Percentiles rank a stretch among this genome's conserved stretches.
Evolutionary conservation across 1,284 basidiomycete species (phyloP).

Genomic region (Thecaphora frezii): DNA sequence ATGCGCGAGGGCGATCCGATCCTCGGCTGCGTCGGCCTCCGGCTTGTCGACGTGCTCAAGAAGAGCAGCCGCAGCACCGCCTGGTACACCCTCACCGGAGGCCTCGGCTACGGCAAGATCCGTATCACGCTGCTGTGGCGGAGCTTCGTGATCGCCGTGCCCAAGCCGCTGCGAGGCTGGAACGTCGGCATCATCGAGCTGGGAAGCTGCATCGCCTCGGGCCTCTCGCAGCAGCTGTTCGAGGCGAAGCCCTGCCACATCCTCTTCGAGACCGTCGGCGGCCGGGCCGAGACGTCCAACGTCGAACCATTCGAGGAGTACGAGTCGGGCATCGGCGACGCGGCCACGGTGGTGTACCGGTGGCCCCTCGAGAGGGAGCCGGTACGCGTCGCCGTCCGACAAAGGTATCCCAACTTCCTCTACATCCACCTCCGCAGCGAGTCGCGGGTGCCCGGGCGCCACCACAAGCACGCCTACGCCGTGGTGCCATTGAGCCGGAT

Average conservation of each 20-base stretch:
- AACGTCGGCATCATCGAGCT: constrained; percentile 49
- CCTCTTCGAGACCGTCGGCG: constrained; percentile 40
- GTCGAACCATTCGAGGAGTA: constrained; percentile 23
- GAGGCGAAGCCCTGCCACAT: constrained; percentile 40
- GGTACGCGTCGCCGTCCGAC: constrained; percentile 30
- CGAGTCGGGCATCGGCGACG: constrained; percentile 20
- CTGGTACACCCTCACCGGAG: constrained; percentile 47
- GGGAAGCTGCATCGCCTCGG: constrained; percentile 22
- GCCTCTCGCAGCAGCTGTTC: constrained; percentile 21
- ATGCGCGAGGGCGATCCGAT: constrained; percentile 51
- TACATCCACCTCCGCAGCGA: constrained; percentile 40
- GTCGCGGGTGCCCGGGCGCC: constrained; percentile 41
- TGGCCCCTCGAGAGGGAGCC: constrained; percentile 29
- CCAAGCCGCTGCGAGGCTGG: constrained; percentile 48
- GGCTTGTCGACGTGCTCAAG: constrained; percentile 38
- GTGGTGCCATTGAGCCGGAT: constrained; percentile 42
- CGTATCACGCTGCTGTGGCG: constrained; percentile 46
- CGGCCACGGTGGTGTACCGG: constrained; percentile 29
- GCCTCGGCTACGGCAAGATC: constrained; percentile 49
- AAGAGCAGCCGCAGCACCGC: constrained; percentile 28
- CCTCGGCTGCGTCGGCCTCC: constrained; percentile 44
- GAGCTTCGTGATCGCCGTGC: constrained; percentile 41
- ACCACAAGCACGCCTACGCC: constrained; percentile 32
- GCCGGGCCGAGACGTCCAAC: constrained; percentile 29
- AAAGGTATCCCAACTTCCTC: constrained; percentile 33